phyloP scores from a whole-genome alignment of 2,329 filamentous ascomycete genomes.

The Paraphaeosphaeria sporulosa region DNA sequence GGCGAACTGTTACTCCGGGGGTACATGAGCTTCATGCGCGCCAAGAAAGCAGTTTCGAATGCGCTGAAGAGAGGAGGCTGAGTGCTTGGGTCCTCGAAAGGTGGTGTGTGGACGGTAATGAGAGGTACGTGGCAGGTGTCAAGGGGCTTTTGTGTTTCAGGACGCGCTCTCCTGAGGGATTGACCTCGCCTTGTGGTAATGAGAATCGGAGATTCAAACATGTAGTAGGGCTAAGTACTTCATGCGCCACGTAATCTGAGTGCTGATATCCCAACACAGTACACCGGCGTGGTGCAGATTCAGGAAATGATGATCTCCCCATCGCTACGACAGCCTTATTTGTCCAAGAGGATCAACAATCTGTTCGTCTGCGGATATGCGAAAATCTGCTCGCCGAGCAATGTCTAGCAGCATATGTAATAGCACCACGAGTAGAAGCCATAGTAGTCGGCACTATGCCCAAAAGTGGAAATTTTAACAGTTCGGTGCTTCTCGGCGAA shows the following conservation, averaged over 20 bases:
- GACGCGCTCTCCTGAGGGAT: neutral
- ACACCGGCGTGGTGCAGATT: neutral
- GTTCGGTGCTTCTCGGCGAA: constrained; percentile 10
- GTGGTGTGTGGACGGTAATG: constrained; percentile 2
- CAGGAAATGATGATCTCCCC: neutral
- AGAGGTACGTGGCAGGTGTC: neutral
- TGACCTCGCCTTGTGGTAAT: neutral
- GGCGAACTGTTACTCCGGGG: neutral
- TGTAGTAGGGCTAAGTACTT: neutral
- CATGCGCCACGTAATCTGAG: neutral
- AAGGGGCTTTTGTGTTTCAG: constrained; percentile 6
- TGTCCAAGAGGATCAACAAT: neutral
- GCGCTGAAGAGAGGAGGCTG: neutral
- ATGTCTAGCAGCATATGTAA: neutral
- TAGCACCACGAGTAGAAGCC: neutral
- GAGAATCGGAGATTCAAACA: too few relatives aligned
- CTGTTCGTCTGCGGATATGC: neutral
- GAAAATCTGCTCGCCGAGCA: neutral
- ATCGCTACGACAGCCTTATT: neutral
- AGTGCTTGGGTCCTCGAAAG: neutral
- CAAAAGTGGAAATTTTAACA: constrained; percentile 9
- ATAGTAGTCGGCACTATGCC: neutral
- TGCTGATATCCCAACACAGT: neutral
- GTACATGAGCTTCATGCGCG: constrained; percentile 1
- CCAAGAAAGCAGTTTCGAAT: constrained; percentile 3